Conservation (phyloP, 2,329 filamentous ascomycete species). For the Pyrenophora graminea region DNA sequence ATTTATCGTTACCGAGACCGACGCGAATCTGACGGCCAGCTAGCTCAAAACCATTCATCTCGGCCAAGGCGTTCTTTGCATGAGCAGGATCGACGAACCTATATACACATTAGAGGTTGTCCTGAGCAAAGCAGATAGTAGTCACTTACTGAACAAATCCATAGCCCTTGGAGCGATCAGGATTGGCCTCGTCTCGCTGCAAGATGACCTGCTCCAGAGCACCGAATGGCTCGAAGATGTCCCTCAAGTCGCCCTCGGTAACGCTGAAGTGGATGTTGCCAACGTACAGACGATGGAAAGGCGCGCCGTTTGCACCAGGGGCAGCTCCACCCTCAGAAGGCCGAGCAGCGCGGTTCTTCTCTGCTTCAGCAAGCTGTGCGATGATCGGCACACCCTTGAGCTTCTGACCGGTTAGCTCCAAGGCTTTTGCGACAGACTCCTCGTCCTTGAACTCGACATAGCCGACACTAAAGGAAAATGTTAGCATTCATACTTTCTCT, state of each 20-base stretch:
- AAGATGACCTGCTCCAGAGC: slow-evolving; percentile 97
- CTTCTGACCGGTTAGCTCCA: slow-evolving; percentile 98
- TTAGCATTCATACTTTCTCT: slow-evolving; percentile 43
- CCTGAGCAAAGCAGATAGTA: not conserved
- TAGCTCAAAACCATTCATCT: slow-evolving; percentile 99
- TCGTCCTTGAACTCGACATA: slow-evolving; percentile 99
- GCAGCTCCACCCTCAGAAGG: slow-evolving; percentile 64
- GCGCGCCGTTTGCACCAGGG: slow-evolving; percentile 77
- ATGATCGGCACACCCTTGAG: slow-evolving; percentile 98
- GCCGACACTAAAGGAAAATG: slow-evolving; percentile 70
- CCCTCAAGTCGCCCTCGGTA: slow-evolving; percentile 91
- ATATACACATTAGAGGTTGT: slow-evolving; percentile 44
- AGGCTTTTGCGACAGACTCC: slow-evolving; percentile 88
- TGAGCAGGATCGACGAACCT: slow-evolving; percentile 89
- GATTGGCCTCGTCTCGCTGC: slow-evolving; percentile 86
- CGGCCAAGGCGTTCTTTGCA: slow-evolving; percentile 92
- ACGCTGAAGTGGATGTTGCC: slow-evolving; percentile 99
- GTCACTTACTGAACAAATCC: slow-evolving; percentile 93
- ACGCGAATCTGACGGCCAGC: slow-evolving; percentile 97
- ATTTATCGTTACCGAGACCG: slow-evolving; percentile 99
- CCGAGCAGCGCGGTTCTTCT: slow-evolving; percentile 97
- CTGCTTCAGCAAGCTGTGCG: slow-evolving; percentile 95
- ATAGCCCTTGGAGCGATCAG: slow-evolving; percentile 70
- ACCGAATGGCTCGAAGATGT: slow-evolving; percentile 96
- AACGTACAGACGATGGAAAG: slow-evolving; percentile 97